Conservation (phyloP, 495 filamentous ascomycete species). For the Annulohypoxylon maeteangense region DNA sequence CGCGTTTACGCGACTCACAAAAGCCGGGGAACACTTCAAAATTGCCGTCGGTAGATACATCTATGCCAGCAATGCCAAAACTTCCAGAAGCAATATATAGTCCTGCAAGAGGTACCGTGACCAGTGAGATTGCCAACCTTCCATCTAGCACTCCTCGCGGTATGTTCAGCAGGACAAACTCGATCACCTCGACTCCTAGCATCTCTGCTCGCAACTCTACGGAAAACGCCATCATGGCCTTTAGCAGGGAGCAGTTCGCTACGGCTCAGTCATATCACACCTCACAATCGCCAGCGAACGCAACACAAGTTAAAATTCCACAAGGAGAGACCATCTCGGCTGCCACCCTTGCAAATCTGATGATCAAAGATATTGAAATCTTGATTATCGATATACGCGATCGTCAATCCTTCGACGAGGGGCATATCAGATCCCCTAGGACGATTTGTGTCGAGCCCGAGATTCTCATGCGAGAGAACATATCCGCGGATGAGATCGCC, state of each 20-base stretch:
- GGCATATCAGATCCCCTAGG: conserved; percentile 83
- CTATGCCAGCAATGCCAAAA: conserved; percentile 70
- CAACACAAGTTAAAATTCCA: conserved; percentile 54
- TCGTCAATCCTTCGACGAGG: conserved; percentile 83
- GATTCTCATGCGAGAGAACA: conserved; percentile 71
- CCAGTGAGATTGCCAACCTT: conserved; percentile 61
- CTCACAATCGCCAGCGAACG: conserved; percentile 41
- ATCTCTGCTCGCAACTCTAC: conserved; percentile 36
- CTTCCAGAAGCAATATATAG: conserved; percentile 88
- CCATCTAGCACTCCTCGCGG: conserved; percentile 60
- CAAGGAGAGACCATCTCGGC: conserved; percentile 71
- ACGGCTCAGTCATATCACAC: conserved; percentile 46
- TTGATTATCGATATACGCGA: conserved; percentile 87
- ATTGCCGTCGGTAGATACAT: conserved; percentile 65
- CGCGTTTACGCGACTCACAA: conserved; percentile 60
- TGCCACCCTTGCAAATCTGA: conserved; percentile 70
- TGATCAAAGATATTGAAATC: conserved; percentile 66
- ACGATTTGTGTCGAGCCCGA: conserved; percentile 95
- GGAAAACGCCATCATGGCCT: conserved; percentile 30
- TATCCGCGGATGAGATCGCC: conserved; percentile 86
- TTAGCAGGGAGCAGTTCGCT: conserved; percentile 45
- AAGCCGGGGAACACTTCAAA: conserved; percentile 31
- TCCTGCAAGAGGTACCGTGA: conserved; percentile 69
- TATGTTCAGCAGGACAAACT: conserved; percentile 61
- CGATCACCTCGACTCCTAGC: conserved; percentile 51